Conservation (phyloP, 2,329 filamentous ascomycete species). For the Nemania sp. region DNA sequence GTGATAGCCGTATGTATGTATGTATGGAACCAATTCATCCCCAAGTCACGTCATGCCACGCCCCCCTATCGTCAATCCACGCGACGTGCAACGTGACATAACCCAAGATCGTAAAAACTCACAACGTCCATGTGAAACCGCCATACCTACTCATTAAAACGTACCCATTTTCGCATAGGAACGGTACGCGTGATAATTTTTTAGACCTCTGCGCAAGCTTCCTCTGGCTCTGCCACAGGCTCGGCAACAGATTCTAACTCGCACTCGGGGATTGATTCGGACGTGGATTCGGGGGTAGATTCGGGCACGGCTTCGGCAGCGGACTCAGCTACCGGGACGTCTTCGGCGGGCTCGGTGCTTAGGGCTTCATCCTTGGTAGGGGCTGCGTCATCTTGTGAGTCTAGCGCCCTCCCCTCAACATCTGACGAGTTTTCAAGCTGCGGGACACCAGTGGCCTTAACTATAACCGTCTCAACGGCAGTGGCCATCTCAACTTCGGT, state of each 20-base stretch:
- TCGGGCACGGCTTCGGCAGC: background rate
- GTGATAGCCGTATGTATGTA: too few relatives aligned
- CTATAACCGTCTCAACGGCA: conserved; percentile 47
- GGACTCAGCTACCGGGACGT: background rate
- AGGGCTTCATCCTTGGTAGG: background rate
- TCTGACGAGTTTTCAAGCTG: background rate
- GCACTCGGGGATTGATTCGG: background rate
- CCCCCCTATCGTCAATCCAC: conserved; percentile 26
- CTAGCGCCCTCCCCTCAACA: background rate
- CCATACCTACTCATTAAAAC: conserved; percentile 22
- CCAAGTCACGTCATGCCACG: background rate
- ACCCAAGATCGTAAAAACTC: conserved; percentile 4
- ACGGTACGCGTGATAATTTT: conserved; percentile 2
- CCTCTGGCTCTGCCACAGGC: conserved; percentile 16
- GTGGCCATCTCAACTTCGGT: conserved; percentile 49
- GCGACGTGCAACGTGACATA: conserved; percentile 14
- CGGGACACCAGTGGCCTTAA: conserved; percentile 31
- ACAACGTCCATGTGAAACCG: background rate
- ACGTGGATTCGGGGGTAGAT: background rate
- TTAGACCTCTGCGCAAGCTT: conserved; percentile 10
- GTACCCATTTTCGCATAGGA: conserved; percentile 7
- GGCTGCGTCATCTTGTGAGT: conserved; percentile 5
- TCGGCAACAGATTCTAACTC: background rate
- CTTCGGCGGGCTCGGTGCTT: background rate
- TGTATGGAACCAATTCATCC: conserved; percentile 2